These are phyloP conservation scores for Gilbertella persicaria DNA, from an alignment of 371 early-diverging fungal species.

Conservation along the genomic window DNA sequence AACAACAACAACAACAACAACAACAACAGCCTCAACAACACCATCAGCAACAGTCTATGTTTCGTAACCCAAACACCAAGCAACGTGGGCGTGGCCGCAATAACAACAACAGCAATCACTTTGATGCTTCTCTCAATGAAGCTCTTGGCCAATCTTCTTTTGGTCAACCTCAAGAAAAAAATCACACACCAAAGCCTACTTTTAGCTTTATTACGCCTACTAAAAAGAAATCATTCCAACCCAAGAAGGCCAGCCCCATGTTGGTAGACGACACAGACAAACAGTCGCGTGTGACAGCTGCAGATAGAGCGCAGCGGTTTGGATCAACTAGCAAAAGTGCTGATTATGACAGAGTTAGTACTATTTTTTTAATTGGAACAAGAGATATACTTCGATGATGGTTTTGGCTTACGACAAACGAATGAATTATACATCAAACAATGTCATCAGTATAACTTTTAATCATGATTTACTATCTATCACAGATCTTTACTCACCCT, in stretches of 20 bases:
- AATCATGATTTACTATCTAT: too few relatives aligned
- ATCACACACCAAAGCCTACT: background rate
- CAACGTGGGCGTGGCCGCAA: too few relatives aligned
- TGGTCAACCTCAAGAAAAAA: too few relatives aligned
- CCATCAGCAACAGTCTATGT: too few relatives aligned
- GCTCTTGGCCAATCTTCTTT: background rate
- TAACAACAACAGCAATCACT: background rate
- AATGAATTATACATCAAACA: background rate
- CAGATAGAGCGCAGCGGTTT: conserved; percentile 35
- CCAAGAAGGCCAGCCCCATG: background rate
- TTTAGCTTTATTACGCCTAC: too few relatives aligned
- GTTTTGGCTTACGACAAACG: too few relatives aligned
- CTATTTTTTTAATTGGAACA: background rate
- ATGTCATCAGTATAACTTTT: background rate
- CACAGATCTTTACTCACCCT: background rate
- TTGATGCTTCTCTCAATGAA: background rate
- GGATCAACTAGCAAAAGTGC: conserved; percentile 27
- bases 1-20: too few relatives aligned
- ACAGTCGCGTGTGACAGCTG: conserved; percentile 1
- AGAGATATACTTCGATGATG: too few relatives aligned
- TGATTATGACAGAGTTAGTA: conserved; percentile 28
- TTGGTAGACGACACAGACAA: background rate
- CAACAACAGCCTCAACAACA: background rate
- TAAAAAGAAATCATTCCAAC: background rate
- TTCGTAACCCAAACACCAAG: too few relatives aligned